Base-by-base conservation (phyloP, 1,284 basidiomycete genomes). In the Athelia sp. region DNA sequence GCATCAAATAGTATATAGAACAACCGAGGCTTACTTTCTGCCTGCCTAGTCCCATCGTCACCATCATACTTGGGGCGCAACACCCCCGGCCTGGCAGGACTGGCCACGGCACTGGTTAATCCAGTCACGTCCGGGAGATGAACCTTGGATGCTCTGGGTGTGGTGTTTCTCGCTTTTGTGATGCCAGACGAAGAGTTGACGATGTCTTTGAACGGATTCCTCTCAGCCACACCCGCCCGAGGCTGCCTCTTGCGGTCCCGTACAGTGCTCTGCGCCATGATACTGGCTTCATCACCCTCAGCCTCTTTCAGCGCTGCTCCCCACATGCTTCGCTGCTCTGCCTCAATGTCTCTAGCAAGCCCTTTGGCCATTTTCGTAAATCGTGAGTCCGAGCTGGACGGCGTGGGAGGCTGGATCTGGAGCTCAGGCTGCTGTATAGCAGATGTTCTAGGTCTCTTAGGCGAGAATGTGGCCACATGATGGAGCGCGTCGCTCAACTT, bases 121-220 rank as follows among this genome's bases (percentile, higher is more conserved):
- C 88, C 88, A 2, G 88, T 91, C 4, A 91, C 78, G 54, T 90
- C 88, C 0, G 88, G 88, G 2, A 91, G 67, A 43, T 84, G 74
- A 13, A 90, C 64, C 36, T 17, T 21, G 19, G 36, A 21, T 55
- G 68, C 54, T 51, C 62, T 50, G 56, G 57, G 36, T n/a, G 36
- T 40, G 9, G 54, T 60, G 8, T 54, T 56, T 45, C 24, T 50
- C 34, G 35, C 18, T 29, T 22, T 26, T 38, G 40, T 24, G 29
- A 29, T 45, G 19, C 23, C 14, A 26, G 47, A 15, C 42, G 35
- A 15, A 29, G 38, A 17, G 24, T 19, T 18, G 11, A 11, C 26
- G 35, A 34, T 47, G 21, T 29, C 36, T 17, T 21, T 40, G 36
- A 40, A 40, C 15, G 36, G 36, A 40, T 40, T 40, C 36, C 36